These are phyloP conservation scores for Pythium chondricola DNA, from an alignment of 352 stramenopile genomes.

Conservation along the genomic window DNA sequence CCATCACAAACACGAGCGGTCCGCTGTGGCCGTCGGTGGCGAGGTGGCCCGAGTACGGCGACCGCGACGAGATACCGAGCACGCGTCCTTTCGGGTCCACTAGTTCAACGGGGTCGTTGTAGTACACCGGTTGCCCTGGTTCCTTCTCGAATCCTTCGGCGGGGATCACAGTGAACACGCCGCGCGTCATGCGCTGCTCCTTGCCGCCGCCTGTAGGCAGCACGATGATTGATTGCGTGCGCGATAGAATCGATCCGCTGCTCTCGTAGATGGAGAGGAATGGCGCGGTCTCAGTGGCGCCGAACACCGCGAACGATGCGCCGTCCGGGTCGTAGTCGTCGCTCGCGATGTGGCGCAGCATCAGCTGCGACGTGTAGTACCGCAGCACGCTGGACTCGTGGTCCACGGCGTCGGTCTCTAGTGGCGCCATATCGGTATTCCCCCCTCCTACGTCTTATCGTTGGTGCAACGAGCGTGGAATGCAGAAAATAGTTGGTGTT, in stretches of 20 bases:
- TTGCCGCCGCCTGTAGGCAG: conserved; percentile 5
- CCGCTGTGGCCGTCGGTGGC: conserved; percentile 26
- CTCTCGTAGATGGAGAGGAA: conserved; percentile 24
- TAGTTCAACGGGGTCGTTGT: conserved; percentile 34
- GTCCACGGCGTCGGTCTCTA: background rate
- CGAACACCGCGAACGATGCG: conserved; percentile 11
- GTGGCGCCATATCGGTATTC: too few species aligned
- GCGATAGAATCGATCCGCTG: conserved; percentile 16
- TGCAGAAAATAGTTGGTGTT: too few species aligned
- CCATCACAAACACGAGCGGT: conserved; percentile 29
- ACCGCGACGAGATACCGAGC: conserved; percentile 22
- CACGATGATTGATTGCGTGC: conserved; percentile 21
- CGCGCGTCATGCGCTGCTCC: conserved; percentile 5
- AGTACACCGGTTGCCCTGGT: conserved; percentile 30
- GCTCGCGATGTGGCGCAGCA: conserved; percentile 22
- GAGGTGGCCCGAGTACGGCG: conserved; percentile 23
- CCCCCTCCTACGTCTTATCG: too few species aligned
- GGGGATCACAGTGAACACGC: conserved; percentile 29
- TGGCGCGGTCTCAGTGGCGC: background rate
- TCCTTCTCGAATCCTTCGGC: conserved; percentile 36
- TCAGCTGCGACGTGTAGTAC: conserved; percentile 27
- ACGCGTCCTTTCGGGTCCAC: conserved; percentile 24
- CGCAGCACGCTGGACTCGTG: conserved; percentile 29
- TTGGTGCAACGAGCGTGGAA: too few species aligned
- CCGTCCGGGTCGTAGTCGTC: conserved; percentile 17